Evolutionary conservation across 768 basidiomycete genomes (phyloP).

Genomic region (Aureoboletus auriporus): DNA sequence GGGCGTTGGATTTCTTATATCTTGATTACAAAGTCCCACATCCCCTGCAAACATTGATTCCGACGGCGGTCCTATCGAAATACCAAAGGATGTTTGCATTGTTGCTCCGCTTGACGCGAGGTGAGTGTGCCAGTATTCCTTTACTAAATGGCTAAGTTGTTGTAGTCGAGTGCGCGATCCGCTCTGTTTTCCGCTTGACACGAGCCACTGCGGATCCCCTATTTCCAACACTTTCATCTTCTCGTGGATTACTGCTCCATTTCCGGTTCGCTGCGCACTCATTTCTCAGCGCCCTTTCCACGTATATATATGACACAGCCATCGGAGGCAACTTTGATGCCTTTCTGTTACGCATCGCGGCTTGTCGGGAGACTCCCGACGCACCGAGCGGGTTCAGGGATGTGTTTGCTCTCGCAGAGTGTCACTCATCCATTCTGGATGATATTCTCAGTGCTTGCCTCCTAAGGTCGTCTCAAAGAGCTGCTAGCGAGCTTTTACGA

Average conservation of each 20-base stretch:
- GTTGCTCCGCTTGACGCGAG: conserved; percentile 73
- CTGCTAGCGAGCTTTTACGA: conserved; percentile 61
- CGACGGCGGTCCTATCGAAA: conserved; percentile 69
- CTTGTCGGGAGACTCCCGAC: conserved; percentile 21
- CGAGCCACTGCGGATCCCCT: conserved; percentile 39
- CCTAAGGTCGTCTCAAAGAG: conserved; percentile 62
- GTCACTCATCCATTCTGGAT: conserved; percentile 68
- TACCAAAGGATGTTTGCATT: conserved; percentile 84
- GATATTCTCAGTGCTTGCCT: conserved; percentile 75
- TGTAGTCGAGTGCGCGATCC: conserved; percentile 64
- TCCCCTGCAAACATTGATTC: conserved; percentile 71
- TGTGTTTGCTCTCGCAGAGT: conserved; percentile 64
- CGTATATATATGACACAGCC: conserved; percentile 77
- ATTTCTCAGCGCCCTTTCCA: conserved; percentile 63
- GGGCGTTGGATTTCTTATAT: conserved; percentile 86
- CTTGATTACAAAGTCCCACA: conserved; percentile 87
- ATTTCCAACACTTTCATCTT: conserved; percentile 54
- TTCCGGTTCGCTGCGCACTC: conserved; percentile 73
- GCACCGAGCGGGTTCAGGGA: conserved; percentile 46
- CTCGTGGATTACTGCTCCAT: conserved; percentile 53
- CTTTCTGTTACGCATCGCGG: conserved; percentile 48
- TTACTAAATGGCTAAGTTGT: conserved; percentile 2
- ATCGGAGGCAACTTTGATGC: conserved; percentile 74
- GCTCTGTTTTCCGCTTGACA: conserved; percentile 63
- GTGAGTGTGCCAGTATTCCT: conserved; percentile 34